A percentile compares a stretch with the other conserved stretches of the same genome.
Conservation (phyloP, 352 stramenopile species). For the Phytophthora citrophthora region DNA sequence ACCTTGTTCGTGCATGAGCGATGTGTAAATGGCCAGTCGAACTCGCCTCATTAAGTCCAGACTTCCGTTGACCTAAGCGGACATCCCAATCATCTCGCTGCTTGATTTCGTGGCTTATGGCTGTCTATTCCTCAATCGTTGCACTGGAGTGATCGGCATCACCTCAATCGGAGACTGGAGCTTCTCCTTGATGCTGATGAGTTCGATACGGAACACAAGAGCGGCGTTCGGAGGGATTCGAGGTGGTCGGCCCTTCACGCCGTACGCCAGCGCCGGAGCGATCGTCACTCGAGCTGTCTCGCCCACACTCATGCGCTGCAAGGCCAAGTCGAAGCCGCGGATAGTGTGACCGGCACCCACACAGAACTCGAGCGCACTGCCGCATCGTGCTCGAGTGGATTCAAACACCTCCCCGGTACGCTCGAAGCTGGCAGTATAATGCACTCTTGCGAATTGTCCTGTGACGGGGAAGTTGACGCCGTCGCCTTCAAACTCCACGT, state of each 20-base stretch:
- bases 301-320: conserved; percentile 79
- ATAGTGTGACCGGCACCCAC: conserved; percentile 75
- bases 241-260: conserved; percentile 68
- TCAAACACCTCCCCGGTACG: conserved; percentile 63
- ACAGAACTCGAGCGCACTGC: conserved; percentile 69
- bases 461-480: conserved; percentile 56
- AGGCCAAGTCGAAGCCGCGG: conserved; percentile 67
- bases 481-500: conserved; percentile 67
- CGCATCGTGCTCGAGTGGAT: conserved; percentile 61
- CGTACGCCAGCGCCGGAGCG: conserved; percentile 71
- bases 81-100: conserved; percentile 3
- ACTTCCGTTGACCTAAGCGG: conserved; percentile 6
- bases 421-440: conserved; percentile 72
- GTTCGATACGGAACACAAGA: conserved; percentile 82
- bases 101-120: background rate
- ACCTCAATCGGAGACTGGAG: conserved; percentile 40
- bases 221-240: conserved; percentile 73
- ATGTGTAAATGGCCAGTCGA: conserved; percentile 24
- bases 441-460: conserved; percentile 75
- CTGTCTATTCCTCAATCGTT: conserved; percentile 33
- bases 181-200: conserved; percentile 85
- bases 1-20: conserved; percentile 3
- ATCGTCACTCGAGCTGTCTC: conserved; percentile 74
- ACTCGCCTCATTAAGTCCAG: conserved; percentile 15
- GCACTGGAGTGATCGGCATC: conserved; percentile 19